These are phyloP conservation scores for Monilinia aucupariae DNA, from an alignment of 2,329 filamentous ascomycete genomes.

Conservation along the genomic window DNA sequence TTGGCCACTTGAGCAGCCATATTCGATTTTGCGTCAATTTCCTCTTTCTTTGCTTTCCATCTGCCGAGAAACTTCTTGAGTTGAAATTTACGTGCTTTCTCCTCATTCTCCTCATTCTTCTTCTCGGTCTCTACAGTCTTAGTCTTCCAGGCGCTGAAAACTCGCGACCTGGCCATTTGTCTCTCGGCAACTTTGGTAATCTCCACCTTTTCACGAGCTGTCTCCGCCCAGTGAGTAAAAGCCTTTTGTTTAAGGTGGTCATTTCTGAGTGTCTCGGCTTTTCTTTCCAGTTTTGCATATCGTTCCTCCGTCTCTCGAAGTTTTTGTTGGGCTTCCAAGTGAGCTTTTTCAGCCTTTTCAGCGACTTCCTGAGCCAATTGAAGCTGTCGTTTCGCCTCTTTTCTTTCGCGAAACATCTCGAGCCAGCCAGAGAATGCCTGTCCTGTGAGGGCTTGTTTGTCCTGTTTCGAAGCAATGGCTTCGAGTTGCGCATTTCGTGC, in stretches of 20 bases:
- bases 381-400: not conserved
- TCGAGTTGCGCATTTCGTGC: constrained; percentile 39
- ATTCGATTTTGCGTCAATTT: constrained; percentile 24
- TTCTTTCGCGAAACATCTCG: constrained; percentile 32
- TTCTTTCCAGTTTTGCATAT: constrained; percentile 50
- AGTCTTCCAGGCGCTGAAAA: constrained; percentile 64
- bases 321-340: constrained; percentile 15
- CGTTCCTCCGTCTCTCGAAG: constrained; percentile 45
- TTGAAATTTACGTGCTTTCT: constrained; percentile 47
- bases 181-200: constrained; percentile 62
- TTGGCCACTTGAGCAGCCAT: constrained; percentile 34
- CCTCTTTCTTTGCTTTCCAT: constrained; percentile 39
- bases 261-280: constrained; percentile 59
- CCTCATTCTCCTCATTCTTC: constrained; percentile 38
- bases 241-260: constrained; percentile 59
- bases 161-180: constrained; percentile 63
- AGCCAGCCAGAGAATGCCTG: constrained; percentile 49
- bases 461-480: constrained; percentile 43
- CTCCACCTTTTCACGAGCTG: constrained; percentile 58
- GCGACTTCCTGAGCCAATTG: not conserved
- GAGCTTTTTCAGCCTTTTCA: constrained; percentile 1
- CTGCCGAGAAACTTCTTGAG: constrained; percentile 48
- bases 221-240: constrained; percentile 64
- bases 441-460: constrained; percentile 46
- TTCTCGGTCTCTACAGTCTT: constrained; percentile 46